Percentiles rank a stretch among this genome's conserved stretches.
Evolutionary conservation across 805 yeast species (phyloP).

Genomic region (Metschnikowia picachoensis): DNA sequence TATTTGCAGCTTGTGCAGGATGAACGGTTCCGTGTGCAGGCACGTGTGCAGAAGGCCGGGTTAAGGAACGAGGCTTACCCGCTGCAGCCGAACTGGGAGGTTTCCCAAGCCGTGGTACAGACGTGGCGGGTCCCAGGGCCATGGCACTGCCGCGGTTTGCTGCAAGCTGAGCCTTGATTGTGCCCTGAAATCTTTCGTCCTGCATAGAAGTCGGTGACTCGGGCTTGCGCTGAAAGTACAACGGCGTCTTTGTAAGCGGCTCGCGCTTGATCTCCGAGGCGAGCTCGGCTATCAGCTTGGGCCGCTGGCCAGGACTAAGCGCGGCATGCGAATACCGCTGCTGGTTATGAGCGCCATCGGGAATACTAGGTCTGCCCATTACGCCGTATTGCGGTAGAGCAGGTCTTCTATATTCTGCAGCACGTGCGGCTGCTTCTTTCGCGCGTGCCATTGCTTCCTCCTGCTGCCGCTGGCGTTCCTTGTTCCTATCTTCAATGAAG

Average conservation of each 20-base stretch:
- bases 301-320: conserved; percentile 12
- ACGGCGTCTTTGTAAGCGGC: conserved; percentile 23
- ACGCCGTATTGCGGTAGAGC: conserved; percentile 25
- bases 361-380: conserved; percentile 4
- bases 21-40: not conserved
- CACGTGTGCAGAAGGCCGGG: too few species aligned
- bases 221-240: conserved; percentile 26
- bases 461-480: conserved; percentile 53
- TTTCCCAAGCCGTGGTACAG: conserved; percentile 6
- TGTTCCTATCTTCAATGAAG: conserved; percentile 78
- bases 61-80: too few species aligned
- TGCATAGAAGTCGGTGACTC: not conserved
- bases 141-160: conserved; percentile 37
- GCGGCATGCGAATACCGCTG: not conserved
- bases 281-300: conserved; percentile 39
- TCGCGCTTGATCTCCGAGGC: conserved; percentile 40
- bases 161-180: conserved; percentile 45
- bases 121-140: conserved; percentile 5
- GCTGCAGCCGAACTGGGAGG: conserved; percentile 5
- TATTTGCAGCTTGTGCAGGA: not conserved
- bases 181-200: conserved; percentile 9
- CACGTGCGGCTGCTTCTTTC: conserved; percentile 49
- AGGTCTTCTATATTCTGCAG: conserved; percentile 49
- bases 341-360: not conserved
- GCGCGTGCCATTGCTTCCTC: conserved; percentile 61